phyloP scores from a whole-genome alignment of 2,329 filamentous ascomycete genomes.

The Monilinia polystroma region DNA sequence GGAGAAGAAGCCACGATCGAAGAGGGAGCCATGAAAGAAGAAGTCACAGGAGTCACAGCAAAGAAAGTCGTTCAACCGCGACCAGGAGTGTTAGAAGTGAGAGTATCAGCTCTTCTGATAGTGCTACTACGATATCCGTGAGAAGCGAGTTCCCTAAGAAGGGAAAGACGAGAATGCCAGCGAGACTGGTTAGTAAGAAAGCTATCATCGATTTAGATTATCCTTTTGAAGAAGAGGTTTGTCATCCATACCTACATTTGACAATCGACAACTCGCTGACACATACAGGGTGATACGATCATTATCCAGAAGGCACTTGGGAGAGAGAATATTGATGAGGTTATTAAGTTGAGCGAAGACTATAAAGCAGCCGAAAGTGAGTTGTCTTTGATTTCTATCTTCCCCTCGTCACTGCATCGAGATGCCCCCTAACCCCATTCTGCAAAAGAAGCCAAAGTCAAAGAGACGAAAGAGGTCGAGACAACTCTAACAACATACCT shows the following conservation, averaged over 20 bases:
- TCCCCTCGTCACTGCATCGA: constrained; percentile 1
- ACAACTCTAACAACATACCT: constrained; percentile 35
- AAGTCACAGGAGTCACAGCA: constrained; percentile 31
- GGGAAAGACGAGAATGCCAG: constrained; percentile 87
- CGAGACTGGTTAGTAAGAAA: constrained; percentile 72
- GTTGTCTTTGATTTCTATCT: constrained; percentile 31
- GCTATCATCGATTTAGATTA: constrained; percentile 84
- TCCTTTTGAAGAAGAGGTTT: constrained; percentile 81
- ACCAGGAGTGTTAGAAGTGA: constrained; percentile 41
- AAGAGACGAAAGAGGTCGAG: constrained; percentile 17
- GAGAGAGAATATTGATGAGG: constrained; percentile 86
- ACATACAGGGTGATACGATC: constrained; percentile 68
- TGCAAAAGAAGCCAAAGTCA: constrained; percentile 22
- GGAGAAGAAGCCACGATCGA: constrained; percentile 39
- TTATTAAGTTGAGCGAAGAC: constrained; percentile 78
- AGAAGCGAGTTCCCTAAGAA: constrained; percentile 71
- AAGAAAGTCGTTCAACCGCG: constrained; percentile 34
- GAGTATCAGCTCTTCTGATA: constrained; percentile 47
- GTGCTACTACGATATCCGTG: constrained; percentile 45
- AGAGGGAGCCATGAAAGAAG: constrained; percentile 37
- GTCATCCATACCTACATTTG: constrained; percentile 34
- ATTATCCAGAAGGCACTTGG: constrained; percentile 82
- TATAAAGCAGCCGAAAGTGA: constrained; percentile 58
- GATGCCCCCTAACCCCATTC: constrained; percentile 26
- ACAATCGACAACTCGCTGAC: constrained; percentile 39